Evolutionary conservation across 2,329 filamentous ascomycete species (phyloP), one percentile per base, ranked within the genome.

Genomic region (Fonsecaea monophora): DNA sequence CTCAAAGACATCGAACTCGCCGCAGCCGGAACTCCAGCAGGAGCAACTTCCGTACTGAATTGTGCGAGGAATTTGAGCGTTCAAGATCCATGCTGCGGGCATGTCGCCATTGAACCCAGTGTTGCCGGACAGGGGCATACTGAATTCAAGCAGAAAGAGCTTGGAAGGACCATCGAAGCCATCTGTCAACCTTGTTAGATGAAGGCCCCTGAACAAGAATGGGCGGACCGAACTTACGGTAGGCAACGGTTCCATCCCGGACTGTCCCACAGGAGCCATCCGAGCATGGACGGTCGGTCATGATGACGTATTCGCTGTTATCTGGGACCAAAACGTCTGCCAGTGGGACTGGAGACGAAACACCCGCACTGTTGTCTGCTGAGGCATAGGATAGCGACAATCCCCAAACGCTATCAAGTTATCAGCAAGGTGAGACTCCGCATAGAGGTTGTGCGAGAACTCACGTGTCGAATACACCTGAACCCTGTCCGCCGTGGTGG

Each of bases 1-100:
- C 79, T 94, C 91, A 73, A 90, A 88, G 62, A 93, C 83, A 74
- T 94, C 91, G 68, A 90, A 86, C 79, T 94, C 91, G 73, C 90
- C 90, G 75, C 91, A 93, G 42, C 86, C 87, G 73, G 75, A 82
- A 12, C 78, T 78, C 90, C 90, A 93, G 83, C 91, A 94, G 66
- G 87, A 90, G 82, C 91, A 94, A 56, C 81, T 79, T 69, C 84
- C 83, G 80, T 93, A 93, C 77, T 93, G 90, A 4, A 85, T 80
- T 4, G 89, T 88, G 67, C 88, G 87, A 32, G 90, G 87, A 68
- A 94, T 91, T 67, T 86, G 84, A 18, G 86, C 88, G 78, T 94
- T 94, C 67, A 94, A 85, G 58, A 89, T 81, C 91, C 91, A 94
- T 77, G 90, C 84, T 50, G 90, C 88, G 8, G 91, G 90, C 84